Evolutionary conservation across 345 rosid genomes (phyloP).

Genomic region (Lepidium aucheri): DNA sequence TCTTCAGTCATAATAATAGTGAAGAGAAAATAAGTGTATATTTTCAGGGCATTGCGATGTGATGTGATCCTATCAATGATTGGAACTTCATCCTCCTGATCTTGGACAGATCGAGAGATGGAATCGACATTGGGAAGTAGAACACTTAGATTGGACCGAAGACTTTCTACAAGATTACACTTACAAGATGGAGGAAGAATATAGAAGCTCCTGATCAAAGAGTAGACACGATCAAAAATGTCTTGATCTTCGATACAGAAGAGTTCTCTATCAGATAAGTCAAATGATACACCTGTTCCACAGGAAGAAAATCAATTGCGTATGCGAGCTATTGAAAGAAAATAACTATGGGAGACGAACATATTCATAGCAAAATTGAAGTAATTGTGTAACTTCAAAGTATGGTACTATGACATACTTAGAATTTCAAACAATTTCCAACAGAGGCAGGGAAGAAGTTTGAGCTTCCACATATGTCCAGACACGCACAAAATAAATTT

Average conservation of each 20-base stretch:
- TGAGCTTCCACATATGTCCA: not conserved
- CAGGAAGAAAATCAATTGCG: not conserved
- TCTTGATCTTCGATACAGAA: slow-evolving; percentile 87
- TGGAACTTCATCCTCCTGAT: slow-evolving; percentile 41
- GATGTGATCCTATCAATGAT: slow-evolving; percentile 57
- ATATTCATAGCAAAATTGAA: not conserved
- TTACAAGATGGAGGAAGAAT: slow-evolving; percentile 53
- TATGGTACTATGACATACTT: not conserved
- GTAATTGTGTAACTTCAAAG: not conserved
- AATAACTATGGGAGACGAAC: not conserved
- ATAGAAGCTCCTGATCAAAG: slow-evolving; percentile 47
- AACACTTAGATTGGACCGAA: slow-evolving; percentile 83
- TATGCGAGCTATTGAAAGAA: not conserved
- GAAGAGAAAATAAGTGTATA: slow-evolving; percentile 79
- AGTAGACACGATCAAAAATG: slow-evolving; percentile 77
- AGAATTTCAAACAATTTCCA: not conserved
- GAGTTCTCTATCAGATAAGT: slow-evolving; percentile 87
- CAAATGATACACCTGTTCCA: slow-evolving; percentile 67
- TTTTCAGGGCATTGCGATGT: slow-evolving; percentile 84
- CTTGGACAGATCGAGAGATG: slow-evolving; percentile 47
- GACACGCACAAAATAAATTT: not conserved
- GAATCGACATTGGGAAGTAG: slow-evolving; percentile 92
- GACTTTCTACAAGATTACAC: slow-evolving; percentile 64
- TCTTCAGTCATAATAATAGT: slow-evolving; percentile 59
- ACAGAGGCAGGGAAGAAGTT: not conserved